These are phyloP conservation scores for Themeda triandra DNA, from an alignment of 176 grass and related monocot species.

Conservation along the genomic window DNA sequence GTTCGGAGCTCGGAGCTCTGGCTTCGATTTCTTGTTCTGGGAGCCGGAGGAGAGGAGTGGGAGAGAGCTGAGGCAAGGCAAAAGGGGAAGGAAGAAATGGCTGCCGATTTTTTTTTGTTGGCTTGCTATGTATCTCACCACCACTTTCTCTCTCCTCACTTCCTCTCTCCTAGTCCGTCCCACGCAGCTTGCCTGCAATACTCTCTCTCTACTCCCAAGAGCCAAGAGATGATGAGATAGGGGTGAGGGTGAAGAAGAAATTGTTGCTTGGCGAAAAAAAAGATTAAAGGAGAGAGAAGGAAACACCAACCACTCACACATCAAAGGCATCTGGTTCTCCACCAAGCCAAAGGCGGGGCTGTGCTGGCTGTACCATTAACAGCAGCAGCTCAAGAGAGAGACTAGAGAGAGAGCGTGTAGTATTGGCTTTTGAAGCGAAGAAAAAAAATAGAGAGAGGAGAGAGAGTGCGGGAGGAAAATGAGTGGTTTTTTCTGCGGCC, in stretches of 20 bases:
- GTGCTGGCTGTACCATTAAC: constrained; percentile 54
- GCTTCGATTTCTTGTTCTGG: background rate
- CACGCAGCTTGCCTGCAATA: background rate
- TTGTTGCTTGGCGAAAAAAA: background rate
- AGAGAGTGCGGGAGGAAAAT: background rate
- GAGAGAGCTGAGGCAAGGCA: background rate
- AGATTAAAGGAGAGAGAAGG: constrained; percentile 33
- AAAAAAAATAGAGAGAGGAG: background rate
- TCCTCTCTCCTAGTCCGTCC: constrained; percentile 21
- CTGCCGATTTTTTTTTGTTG: constrained; percentile 21
- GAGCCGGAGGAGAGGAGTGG: background rate
- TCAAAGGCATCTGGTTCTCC: constrained; percentile 92
- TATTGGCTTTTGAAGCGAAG: constrained; percentile 26
- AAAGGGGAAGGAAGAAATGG: constrained; percentile 12
- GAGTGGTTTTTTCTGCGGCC: constrained; percentile 30
- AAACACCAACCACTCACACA: constrained; percentile 82
- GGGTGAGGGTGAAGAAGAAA: background rate
- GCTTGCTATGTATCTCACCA: constrained; percentile 15
- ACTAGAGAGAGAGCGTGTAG: constrained; percentile 5
- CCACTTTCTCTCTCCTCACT: constrained; percentile 23
- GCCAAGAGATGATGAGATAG: background rate
- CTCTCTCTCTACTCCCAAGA: background rate
- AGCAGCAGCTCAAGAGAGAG: constrained; percentile 48
- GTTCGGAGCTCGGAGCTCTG: background rate
- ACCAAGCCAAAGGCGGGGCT: constrained; percentile 63